Evolutionary conservation across 2,329 filamentous ascomycete species (phyloP), one percentile per base, ranked within the genome.

Genomic region (Calonectria crousiana): DNA sequence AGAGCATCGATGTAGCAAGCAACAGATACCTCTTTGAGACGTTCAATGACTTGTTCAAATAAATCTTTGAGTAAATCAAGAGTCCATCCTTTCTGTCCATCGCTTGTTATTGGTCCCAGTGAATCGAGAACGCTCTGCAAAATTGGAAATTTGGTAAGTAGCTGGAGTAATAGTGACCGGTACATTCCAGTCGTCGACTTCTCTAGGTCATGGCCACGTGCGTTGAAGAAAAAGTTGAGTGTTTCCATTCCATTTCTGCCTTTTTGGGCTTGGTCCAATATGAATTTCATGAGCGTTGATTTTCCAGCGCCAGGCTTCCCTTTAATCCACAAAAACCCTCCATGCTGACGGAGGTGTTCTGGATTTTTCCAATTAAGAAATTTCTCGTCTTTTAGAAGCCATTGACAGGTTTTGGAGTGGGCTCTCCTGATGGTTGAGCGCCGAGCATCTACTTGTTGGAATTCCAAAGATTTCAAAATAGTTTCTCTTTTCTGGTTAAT

Each of bases 211-310:
- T 82, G 79, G 0, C 87, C 88, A 70, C 86, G 80, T 0, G 87
- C 87, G 71, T 89, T 87, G 82, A 89, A 90, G 80, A 89, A 90
- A 80, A 88, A 89, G 0, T 84, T 86, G 1, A 88, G 41, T n/a
- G 41, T 47, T 47, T 47, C 72, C 4, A 87, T 76, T 0, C 80
- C 62, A 0, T 73, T 71, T 9, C 74, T 78, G 26, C 67, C 75
- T n/a, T n/a, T 76, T 52, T 41, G 75, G 1, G 71, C 60, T 26
- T 69, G 62, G 49, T 44, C 76, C 67, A 14, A 78, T 76, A 64
- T 70, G 52, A 85, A 87, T 65, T 88, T 89, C 85, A 89, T 88
- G 3, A 36, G 20, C 4, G 30, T 58, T 14, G 52, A 58, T 56
- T 56, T 53, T n/a, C 52, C 52, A 56, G 28, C 30, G 9, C 52